Percentiles rank a stretch among this genome's conserved stretches.
Evolutionary conservation across 306 rosid species (phyloP).

Genomic region (Oemleria cerasiformis): DNA sequence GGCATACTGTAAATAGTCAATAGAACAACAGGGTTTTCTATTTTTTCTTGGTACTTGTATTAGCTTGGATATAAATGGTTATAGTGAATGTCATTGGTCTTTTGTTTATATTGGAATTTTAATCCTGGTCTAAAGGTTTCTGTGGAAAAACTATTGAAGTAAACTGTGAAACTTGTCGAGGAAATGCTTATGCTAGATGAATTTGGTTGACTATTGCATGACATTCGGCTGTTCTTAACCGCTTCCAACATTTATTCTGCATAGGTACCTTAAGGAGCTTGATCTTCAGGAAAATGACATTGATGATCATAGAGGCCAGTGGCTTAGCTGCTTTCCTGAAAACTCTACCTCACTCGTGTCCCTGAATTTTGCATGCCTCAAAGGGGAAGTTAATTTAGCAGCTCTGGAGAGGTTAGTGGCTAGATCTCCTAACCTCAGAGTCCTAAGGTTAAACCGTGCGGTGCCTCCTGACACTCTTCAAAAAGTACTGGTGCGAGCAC

Average conservation of each 20-base stretch:
- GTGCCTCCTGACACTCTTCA: constrained; percentile 66
- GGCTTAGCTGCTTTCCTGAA: constrained; percentile 94
- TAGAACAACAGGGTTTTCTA: background rate
- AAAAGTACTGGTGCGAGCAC: constrained; percentile 58
- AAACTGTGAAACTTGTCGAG: background rate
- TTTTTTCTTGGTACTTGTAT: background rate
- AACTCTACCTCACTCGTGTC: constrained; percentile 73
- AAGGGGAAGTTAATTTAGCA: constrained; percentile 66
- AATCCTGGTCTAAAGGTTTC: background rate
- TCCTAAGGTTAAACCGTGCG: constrained; percentile 63
- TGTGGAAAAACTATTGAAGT: background rate
- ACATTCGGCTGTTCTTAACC: constrained; percentile 1
- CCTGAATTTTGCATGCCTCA: constrained; percentile 87
- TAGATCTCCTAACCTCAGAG: constrained; percentile 80
- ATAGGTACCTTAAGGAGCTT: constrained; percentile 79
- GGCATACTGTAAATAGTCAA: background rate
- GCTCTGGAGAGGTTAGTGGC: constrained; percentile 87
- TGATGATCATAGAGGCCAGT: constrained; percentile 74
- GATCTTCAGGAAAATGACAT: constrained; percentile 97
- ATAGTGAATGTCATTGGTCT: too few relatives aligned
- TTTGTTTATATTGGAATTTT: background rate
- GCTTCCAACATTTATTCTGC: background rate
- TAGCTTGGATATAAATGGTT: background rate
- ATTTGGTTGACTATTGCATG: background rate
- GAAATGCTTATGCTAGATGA: background rate